phyloP scores from a whole-genome alignment of 768 basidiomycete species.

The Termitomyces sp. region DNA sequence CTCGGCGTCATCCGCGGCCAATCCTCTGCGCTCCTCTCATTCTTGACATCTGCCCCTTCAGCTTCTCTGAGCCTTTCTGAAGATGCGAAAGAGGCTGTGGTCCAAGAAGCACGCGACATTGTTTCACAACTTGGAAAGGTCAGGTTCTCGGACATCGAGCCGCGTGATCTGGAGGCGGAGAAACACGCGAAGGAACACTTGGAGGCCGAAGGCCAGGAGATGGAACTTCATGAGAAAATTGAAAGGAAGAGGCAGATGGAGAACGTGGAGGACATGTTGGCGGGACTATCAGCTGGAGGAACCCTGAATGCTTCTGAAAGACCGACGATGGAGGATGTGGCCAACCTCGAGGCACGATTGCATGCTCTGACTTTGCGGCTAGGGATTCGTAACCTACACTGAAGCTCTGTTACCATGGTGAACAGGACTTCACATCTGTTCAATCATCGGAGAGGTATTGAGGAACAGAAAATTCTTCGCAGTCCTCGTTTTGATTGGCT shows the following conservation, averaged over 20 bases:
- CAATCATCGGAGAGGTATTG: not conserved
- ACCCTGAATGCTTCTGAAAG: slow-evolving; percentile 18
- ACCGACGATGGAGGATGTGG: slow-evolving; percentile 40
- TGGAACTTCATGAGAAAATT: slow-evolving; percentile 40
- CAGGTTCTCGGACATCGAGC: slow-evolving; percentile 69
- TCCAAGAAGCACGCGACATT: slow-evolving; percentile 52
- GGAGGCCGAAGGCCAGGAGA: slow-evolving; percentile 33
- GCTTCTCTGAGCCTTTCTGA: not conserved
- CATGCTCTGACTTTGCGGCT: slow-evolving; percentile 27
- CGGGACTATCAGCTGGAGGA: slow-evolving; percentile 33
- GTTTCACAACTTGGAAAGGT: slow-evolving; percentile 53
- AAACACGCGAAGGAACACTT: slow-evolving; percentile 71
- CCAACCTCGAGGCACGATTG: slow-evolving; percentile 34
- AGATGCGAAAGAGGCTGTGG: slow-evolving; percentile 17
- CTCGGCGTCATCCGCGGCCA: slow-evolving; percentile 77
- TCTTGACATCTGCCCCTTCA: slow-evolving; percentile 37
- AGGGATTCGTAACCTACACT: slow-evolving; percentile 27
- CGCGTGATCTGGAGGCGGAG: slow-evolving; percentile 75
- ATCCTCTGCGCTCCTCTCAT: slow-evolving; percentile 57
- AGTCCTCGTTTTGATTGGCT: not conserved
- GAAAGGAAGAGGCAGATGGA: slow-evolving; percentile 50
- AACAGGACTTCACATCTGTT: not conserved
- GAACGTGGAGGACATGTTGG: slow-evolving; percentile 53
- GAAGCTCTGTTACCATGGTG: not conserved
- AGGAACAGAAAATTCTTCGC: too few relatives aligned